These are phyloP conservation scores for Aspergillus bridgeri DNA, from an alignment of 495 filamentous ascomycete species.

Conservation along the genomic window DNA sequence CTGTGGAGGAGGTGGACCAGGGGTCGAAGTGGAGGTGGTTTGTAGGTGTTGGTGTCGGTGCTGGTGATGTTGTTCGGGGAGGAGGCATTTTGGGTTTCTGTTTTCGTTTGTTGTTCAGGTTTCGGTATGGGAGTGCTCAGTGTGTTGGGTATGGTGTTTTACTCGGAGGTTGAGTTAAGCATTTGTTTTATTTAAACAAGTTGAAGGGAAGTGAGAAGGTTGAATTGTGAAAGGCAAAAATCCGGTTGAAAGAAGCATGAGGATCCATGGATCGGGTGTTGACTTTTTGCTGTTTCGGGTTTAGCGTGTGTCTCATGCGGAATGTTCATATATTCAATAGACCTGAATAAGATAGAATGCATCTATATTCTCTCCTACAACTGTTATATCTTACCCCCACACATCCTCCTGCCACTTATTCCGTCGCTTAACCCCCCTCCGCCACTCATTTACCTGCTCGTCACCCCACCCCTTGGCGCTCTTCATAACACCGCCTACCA, in stretches of 20 bases:
- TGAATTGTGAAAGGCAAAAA: neutral
- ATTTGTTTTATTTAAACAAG: neutral
- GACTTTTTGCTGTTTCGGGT: slow-evolving; percentile 11
- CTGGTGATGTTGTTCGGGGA: neutral
- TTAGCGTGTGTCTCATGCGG: neutral
- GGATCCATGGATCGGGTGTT: slow-evolving; percentile 11
- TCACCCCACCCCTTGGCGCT: slow-evolving; percentile 33
- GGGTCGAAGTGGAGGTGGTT: slow-evolving; percentile 64
- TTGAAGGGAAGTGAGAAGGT: no score
- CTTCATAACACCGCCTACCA: slow-evolving; percentile 30
- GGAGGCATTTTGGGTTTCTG: neutral
- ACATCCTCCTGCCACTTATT: slow-evolving; percentile 53
- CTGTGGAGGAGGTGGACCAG: slow-evolving; percentile 77
- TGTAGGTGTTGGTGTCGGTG: slow-evolving; percentile 1
- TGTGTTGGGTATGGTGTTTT: no score
- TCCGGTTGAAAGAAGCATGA: neutral
- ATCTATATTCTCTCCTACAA: no score
- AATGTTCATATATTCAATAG: no score
- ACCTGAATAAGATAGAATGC: no score
- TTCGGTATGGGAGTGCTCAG: no score
- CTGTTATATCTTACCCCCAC: slow-evolving; percentile 44
- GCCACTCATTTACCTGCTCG: slow-evolving; percentile 37
- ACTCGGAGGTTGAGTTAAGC: no score
- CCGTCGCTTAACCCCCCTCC: slow-evolving; percentile 39
- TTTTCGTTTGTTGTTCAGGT: neutral